Base-by-base conservation (phyloP, 306 rosid species). In the Senna siamea region DNA sequence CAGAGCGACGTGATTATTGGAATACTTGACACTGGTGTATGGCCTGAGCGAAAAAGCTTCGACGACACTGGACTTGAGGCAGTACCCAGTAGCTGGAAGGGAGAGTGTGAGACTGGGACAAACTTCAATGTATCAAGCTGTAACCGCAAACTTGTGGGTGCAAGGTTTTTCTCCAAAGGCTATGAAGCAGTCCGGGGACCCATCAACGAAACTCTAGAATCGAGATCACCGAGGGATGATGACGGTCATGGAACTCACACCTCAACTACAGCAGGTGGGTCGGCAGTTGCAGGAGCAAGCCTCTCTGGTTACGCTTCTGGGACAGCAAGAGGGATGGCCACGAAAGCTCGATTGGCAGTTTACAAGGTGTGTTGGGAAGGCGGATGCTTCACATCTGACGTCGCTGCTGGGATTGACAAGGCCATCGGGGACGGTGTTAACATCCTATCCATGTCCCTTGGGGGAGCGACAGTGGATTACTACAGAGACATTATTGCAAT, bases 161-260 rank as follows among this genome's bases (percentile, higher is more conserved):
- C 98, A 17, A 84, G 96, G 74, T 91, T 26, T 82, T 94, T 91
- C 69, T 61, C 88, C 0, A 84, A 77, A 64, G 97, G 89, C 37
- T 88, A 91, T 2, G 98, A 91, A 78, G 81, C 85, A 30, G 54
- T 84, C 7, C n/a, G 50, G 18, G 92, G 94, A 63, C 75, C 87
- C 4, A 68, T 91, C 23, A 80, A 87, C n/a, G 82, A 61, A 48
- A 79, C 61, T 9, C 20, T 1, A 22, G 97, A 89, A 82, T 91
- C 95, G 9, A 91, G 74, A 71, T 94, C 98, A 50, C 98, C 98
- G 0, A 84, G 97, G 76, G 98, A 94, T 30, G 92, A 83, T 57
- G 90, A 87, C 0, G 98, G 98, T 41, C 98, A 94, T 10, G 98
- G 98, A 76, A 91, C 89, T 66, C 98, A 94, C 76, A 94, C 98